phyloP scores from a whole-genome alignment of 78 protist species.

The Dictyostelium purpureum region DNA sequence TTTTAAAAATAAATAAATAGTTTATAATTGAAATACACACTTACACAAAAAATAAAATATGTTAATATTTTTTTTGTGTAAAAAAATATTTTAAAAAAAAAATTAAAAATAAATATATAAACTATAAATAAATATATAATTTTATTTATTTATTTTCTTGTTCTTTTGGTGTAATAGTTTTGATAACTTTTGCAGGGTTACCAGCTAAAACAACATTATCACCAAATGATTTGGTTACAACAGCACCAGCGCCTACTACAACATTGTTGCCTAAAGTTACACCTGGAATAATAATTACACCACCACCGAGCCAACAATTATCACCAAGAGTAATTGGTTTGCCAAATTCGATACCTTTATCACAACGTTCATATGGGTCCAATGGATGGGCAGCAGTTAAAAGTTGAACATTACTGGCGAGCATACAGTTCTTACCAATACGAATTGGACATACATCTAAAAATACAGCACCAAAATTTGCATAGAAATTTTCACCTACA shows the following conservation, averaged over 20 bases:
- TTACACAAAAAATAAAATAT: no score
- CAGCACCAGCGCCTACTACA: constrained; percentile 82
- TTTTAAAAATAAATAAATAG: no score
- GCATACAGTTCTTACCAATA: constrained; percentile 67
- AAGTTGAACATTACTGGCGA: constrained; percentile 76
- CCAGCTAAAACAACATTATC: constrained; percentile 65
- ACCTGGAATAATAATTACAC: constrained; percentile 68
- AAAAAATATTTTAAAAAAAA: no score
- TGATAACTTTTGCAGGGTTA: constrained; percentile 73
- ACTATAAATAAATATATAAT: no score
- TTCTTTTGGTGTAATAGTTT: not conserved
- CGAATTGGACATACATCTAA: not conserved
- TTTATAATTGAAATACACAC: no score
- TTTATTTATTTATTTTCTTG: no score
- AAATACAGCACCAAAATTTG: constrained; percentile 38
- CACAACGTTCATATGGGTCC: constrained; percentile 11
- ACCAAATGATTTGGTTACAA: constrained; percentile 82
- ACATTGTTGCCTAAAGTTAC: constrained; percentile 67
- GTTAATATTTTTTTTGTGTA: no score
- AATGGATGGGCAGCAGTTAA: constrained; percentile 84
- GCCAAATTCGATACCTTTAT: constrained; percentile 37
- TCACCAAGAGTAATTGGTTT: constrained; percentile 55
- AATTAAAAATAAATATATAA: no score
- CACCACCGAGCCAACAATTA: constrained; percentile 76
- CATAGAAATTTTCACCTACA: constrained; percentile 45